A percentile compares a stretch with the other conserved stretches of the same genome.
Conservation (phyloP, 1,284 basidiomycete genomes). For the Naganishia liquefaciens region DNA sequence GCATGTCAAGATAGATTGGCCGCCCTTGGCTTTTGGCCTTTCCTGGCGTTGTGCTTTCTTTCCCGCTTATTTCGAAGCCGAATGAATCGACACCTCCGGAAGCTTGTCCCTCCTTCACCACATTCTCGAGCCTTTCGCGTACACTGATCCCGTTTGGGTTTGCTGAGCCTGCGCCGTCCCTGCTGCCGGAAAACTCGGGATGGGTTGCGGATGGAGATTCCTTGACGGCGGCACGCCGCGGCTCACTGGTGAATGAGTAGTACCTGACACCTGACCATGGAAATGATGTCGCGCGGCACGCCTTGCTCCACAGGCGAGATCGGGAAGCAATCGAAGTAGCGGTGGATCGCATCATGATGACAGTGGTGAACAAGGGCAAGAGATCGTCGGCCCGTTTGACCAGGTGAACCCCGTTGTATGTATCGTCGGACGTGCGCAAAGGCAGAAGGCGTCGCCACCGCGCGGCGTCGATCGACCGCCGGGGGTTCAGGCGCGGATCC, state of each 20-base stretch:
- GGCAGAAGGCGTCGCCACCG: too few species aligned
- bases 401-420: too few species aligned
- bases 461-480: too few species aligned
- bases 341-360: neutral
- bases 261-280: neutral
- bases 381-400: too few species aligned
- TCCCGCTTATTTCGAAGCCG: slow-evolving; percentile 76
- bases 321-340: neutral
- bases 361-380: neutral
- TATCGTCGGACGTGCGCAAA: too few species aligned
- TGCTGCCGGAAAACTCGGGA: slow-evolving; percentile 3
- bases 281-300: neutral
- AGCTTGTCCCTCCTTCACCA: neutral
- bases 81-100: slow-evolving; percentile 48
- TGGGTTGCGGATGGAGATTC: slow-evolving; percentile 14
- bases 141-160: slow-evolving; percentile 8
- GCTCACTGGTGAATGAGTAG: neutral
- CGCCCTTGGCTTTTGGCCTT: slow-evolving; percentile 66
- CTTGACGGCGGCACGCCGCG: slow-evolving; percentile 10
- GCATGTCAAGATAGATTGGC: slow-evolving; percentile 95
- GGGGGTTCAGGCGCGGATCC: too few species aligned
- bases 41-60: slow-evolving; percentile 64
- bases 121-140: neutral
- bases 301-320: neutral
- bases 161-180: slow-evolving; percentile 1